phyloP scores from a whole-genome alignment of 2,329 filamentous ascomycete species.

The Alternaria arbusti region DNA sequence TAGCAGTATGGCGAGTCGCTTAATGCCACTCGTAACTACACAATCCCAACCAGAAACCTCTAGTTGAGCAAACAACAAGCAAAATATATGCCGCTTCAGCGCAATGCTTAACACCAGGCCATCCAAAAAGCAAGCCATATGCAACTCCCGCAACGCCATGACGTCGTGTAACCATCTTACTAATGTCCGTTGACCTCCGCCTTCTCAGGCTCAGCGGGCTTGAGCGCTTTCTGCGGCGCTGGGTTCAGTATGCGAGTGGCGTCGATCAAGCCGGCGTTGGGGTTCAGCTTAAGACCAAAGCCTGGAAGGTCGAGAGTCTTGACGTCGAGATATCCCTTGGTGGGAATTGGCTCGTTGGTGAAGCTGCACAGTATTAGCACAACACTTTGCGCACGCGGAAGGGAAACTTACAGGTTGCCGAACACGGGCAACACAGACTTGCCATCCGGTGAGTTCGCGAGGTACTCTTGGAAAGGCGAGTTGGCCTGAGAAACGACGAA shows the following conservation, averaged over 20 bases:
- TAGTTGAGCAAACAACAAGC: neutral
- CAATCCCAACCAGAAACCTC: neutral
- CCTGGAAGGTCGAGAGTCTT: slow-evolving; percentile 85
- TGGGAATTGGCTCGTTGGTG: slow-evolving; percentile 35
- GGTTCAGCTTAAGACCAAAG: slow-evolving; percentile 88
- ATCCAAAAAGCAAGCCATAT: slow-evolving; percentile 5
- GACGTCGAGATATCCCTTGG: slow-evolving; percentile 79
- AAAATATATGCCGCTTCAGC: neutral
- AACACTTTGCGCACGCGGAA: neutral
- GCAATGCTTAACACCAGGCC: slow-evolving; percentile 12
- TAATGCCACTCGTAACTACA: neutral
- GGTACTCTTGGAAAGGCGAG: slow-evolving; percentile 93
- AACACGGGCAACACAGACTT: slow-evolving; percentile 91
- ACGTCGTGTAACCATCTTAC: slow-evolving; percentile 10
- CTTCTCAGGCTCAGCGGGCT: slow-evolving; percentile 32
- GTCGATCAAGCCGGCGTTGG: slow-evolving; percentile 78
- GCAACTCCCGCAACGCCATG: slow-evolving; percentile 13
- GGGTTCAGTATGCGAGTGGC: slow-evolving; percentile 76
- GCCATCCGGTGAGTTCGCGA: slow-evolving; percentile 90
- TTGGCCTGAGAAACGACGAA: slow-evolving; percentile 94
- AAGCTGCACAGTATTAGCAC: slow-evolving; percentile 2
- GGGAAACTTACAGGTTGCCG: slow-evolving; percentile 85
- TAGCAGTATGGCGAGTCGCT: neutral
- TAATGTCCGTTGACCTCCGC: slow-evolving; percentile 26
- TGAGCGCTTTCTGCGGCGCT: slow-evolving; percentile 56